Conservation (phyloP, 179 eudicot genomes). For the Gypsophila paniculata region DNA sequence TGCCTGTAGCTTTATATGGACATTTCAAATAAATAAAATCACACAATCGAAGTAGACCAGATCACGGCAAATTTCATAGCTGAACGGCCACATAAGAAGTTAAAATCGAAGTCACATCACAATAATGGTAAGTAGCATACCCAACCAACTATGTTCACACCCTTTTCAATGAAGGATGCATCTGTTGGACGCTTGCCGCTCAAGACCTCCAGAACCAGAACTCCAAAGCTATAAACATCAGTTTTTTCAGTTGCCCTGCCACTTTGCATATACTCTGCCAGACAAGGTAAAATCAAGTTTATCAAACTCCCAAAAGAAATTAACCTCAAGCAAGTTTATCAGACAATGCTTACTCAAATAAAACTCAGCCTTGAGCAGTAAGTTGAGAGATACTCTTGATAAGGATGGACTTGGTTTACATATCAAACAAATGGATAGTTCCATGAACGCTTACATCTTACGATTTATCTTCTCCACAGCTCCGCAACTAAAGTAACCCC, state of each 20-base stretch:
- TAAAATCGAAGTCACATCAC: neutral
- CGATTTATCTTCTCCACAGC: no score
- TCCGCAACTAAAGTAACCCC: neutral
- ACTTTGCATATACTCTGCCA: constrained; percentile 96
- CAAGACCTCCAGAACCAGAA: constrained; percentile 75
- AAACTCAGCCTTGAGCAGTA: constrained; percentile 8
- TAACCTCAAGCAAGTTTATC: no score
- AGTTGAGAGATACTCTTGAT: constrained; percentile 7
- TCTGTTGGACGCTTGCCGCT: constrained; percentile 99
- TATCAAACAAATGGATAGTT: neutral
- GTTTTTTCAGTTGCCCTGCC: constrained; percentile 98
- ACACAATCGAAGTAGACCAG: neutral
- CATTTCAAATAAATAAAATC: no score
- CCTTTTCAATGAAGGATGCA: constrained; percentile 95
- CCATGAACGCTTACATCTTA: neutral
- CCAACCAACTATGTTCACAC: constrained; percentile 97
- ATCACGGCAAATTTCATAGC: neutral
- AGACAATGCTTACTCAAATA: constrained; percentile 6
- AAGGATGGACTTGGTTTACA: neutral
- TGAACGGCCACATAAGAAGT: neutral
- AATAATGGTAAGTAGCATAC: constrained; percentile 38
- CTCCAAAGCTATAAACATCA: constrained; percentile 97
- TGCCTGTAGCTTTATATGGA: no score
- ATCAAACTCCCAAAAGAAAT: neutral
- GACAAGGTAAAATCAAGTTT: constrained; percentile 13